Evolutionary conservation across 257 asterid genomes (phyloP), one percentile per base, ranked within the genome.

Genomic region (Solanum bulbocastanum): DNA sequence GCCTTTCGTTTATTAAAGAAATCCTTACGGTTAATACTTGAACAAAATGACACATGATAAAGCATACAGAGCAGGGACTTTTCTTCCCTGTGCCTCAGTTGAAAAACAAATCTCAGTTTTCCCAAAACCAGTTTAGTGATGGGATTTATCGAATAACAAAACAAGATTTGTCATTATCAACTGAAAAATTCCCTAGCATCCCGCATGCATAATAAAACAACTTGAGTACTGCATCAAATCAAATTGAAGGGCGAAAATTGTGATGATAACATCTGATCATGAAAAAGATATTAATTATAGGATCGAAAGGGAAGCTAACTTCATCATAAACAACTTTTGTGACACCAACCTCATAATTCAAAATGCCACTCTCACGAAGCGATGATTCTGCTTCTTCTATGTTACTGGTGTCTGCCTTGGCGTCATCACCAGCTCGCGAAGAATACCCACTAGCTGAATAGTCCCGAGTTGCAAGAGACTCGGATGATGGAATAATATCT

Each of bases 321-420:
- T 15, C 35, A 49, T 8, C 65, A 40, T 22, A 5, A 23, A 36
- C 52, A 86, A 86, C 66, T 32, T 49, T 81, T 52, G 86, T 32
- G 39, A 40, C 49, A 85, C 90, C n/a, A 72, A 96, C 99, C 99
- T 96, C 99, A 62, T 96, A 96, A 88, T 96, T 96, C 39, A 96
- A 88, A 84, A 87, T 94, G 87, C 98, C 99, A 90, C 96, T 95
- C 93, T 96, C 98, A 11, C 99, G 94, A 75, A 96, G 99, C 3
- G 98, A 94, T 25, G 96, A 94, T 88, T 96, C 99, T 3, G 99
- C 99, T 91, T 96, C 98, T 92, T 95, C 99, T 49, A 96, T 96
- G 91, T 95, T 96, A 90, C 96, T 94, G 18, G 95, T 86, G 86
- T 96, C 98, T 33, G 83, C 91, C 86, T 92, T 96, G 6, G 92